Base-by-base conservation (phyloP, 306 rosid species). In the Dalbergia oliveri region DNA sequence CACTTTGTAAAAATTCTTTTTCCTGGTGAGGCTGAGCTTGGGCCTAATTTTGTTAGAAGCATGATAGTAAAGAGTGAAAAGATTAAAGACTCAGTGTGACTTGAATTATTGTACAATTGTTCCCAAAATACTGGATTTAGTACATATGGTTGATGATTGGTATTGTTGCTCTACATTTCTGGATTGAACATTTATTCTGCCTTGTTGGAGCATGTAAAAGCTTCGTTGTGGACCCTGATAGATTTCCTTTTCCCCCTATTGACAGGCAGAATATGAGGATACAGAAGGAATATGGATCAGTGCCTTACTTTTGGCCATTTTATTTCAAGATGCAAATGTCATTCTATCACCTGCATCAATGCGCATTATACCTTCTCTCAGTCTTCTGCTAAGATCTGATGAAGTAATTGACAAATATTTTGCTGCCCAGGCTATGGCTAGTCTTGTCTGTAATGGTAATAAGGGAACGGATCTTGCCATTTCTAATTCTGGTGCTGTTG, bases 391-490 rank as follows among this genome's bases (percentile, higher is more conserved):
- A 73, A 89, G 89, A 89, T 95, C 99, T 11, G 99, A 91, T 61
- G 98, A 93, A 88, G 73, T 91, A 79, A 87, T 86, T 73, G 91
- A 93, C 78, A 91, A 89, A 87, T 93, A 85, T 89, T 91, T 91
- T 89, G 97, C 98, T 84, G 98, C 98, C 73, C 98, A 95, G 88
- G 88, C 98, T 56, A 81, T 91, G 93, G 97, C 98, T 72, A 91
- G 97, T 90, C 99, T 95, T 81, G 96, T 90, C 80, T 85, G 86
- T 87, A 83, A 84, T 81, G 99, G 92, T 68, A 84, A 78, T 47
- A 93, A 86, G 85, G 98, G 94, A 82, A 86, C 89, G 74, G 87
- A 84, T 83, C 97, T 93, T 83, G 92, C 94, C 77, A 84, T 95
- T 80, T 97, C 94, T 59, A 95, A 95, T 86, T 93, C 99, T 43